These are phyloP conservation scores for Sphaerostilbella broomeana DNA, from an alignment of 2,329 filamentous ascomycete species.

Conservation along the genomic window DNA sequence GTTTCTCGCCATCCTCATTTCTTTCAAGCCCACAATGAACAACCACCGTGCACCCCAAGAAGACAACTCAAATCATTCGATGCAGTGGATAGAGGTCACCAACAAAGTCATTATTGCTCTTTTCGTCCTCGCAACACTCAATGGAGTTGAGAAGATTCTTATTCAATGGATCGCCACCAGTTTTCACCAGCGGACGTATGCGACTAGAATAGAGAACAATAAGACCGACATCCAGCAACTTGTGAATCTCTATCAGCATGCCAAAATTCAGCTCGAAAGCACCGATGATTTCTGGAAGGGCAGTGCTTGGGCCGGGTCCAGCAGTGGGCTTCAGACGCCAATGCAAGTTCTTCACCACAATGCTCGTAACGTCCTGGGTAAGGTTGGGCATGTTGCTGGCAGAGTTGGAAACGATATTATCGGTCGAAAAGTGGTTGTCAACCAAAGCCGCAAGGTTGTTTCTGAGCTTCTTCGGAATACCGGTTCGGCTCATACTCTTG, in stretches of 20 bases:
- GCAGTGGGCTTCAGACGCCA: conserved; percentile 65
- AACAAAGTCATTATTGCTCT: conserved; percentile 82
- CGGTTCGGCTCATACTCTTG: conserved; percentile 71
- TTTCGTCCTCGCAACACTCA: conserved; percentile 74
- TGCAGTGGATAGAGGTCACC: conserved; percentile 66
- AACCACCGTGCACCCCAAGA: conserved; percentile 38
- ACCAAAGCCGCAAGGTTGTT: conserved; percentile 78
- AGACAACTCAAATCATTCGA: conserved; percentile 39
- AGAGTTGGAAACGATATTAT: conserved; percentile 89
- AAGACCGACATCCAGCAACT: conserved; percentile 73
- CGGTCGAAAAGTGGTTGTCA: conserved; percentile 63
- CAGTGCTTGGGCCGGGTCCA: conserved; percentile 29
- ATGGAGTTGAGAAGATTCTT: conserved; percentile 85
- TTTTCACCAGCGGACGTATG: conserved; percentile 87
- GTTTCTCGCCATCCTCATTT: conserved; percentile 80
- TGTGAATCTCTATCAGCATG: conserved; percentile 58
- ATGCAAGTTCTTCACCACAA: conserved; percentile 66
- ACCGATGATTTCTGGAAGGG: conserved; percentile 45
- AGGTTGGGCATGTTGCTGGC: conserved; percentile 78
- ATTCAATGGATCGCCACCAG: conserved; percentile 92
- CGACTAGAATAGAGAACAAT: conserved; percentile 84
- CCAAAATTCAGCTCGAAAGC: conserved; percentile 62
- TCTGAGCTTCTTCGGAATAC: conserved; percentile 68
- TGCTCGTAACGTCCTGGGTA: conserved; percentile 67
- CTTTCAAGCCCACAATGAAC: conserved; percentile 76